phyloP scores from a whole-genome alignment of 2,329 filamentous ascomycete species.

The Westerdykella ornata region DNA sequence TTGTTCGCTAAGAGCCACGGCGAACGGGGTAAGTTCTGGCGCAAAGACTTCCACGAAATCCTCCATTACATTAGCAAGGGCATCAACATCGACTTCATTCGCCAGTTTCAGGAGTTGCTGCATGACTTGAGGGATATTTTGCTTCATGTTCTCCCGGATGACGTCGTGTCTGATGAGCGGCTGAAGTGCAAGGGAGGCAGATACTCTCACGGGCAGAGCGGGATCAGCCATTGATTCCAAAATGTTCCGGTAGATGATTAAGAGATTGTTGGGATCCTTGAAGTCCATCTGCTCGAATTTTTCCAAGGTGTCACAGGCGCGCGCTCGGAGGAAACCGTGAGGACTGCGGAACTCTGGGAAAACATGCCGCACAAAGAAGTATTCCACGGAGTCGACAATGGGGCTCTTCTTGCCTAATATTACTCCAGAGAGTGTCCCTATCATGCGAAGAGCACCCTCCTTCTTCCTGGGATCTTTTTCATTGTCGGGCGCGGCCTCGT shows the following conservation, averaged over 20 bases:
- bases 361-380: slow-evolving; percentile 96
- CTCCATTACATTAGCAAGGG: slow-evolving; percentile 97
- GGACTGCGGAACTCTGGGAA: slow-evolving; percentile 95
- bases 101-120: slow-evolving; percentile 94
- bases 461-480: slow-evolving; percentile 94
- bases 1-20: slow-evolving; percentile 91
- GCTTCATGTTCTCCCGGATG: slow-evolving; percentile 91
- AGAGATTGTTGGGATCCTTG: slow-evolving; percentile 90
- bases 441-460: slow-evolving; percentile 94
- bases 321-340: slow-evolving; percentile 85
- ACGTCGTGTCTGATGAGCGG: slow-evolving; percentile 92
- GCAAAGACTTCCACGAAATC: slow-evolving; percentile 99
- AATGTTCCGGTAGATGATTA: slow-evolving; percentile 94
- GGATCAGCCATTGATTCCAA: slow-evolving; percentile 92
- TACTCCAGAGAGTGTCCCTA: slow-evolving; percentile 86
- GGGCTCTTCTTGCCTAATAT: slow-evolving; percentile 97
- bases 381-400: slow-evolving; percentile 94
- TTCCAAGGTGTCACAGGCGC: slow-evolving; percentile 94
- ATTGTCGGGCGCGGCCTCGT: slow-evolving; percentile 74
- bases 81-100: slow-evolving; percentile 96
- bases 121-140: slow-evolving; percentile 98
- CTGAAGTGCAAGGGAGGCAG: slow-evolving; percentile 87
- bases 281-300: slow-evolving; percentile 98
- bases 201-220: slow-evolving; percentile 89
- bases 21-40: slow-evolving; percentile 92